Base-by-base conservation (phyloP, 139 green algal genomes). In the Yamagishiella unicocca region DNA sequence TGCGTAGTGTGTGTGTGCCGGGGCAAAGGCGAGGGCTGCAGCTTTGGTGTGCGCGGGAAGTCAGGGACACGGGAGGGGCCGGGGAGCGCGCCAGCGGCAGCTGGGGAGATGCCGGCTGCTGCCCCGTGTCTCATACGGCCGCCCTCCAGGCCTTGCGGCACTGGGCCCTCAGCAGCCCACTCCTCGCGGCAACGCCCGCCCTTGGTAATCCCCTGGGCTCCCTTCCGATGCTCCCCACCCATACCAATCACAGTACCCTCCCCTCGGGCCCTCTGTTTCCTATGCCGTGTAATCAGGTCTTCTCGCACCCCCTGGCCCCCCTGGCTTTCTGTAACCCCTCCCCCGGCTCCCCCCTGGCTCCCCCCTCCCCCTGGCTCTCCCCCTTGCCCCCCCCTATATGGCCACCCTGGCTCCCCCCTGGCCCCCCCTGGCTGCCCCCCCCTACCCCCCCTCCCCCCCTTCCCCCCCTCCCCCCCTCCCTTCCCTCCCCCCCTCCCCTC, bases 31-130 rank as follows among this genome's bases (percentile, higher is more conserved):
- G 38, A 27, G 27, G 14, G 10, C 17, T 7, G 14, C 43, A 88
- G 45, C 67, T n/a, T 78, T 66, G 82, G 31, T 58, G 50, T 58
- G 50, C n/a, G n/a, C n/a, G n/a, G n/a, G n/a, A n/a, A n/a, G n/a
- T n/a, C n/a, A n/a, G n/a, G n/a, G n/a, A n/a, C n/a, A 58, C 17
- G 17, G 50, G 50, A 58, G 50, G 50, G 17, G 50, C 14, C 50
- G 50, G 50, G 50, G 50, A 17, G 50, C 14, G 50, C 14, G 50
- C 14, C 12, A 58, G 17, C 12, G 50, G 17, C 50, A 17, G 50
- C 14, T 25, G 50, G 50, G 50, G 50, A 58, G 50, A 58, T 12
- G 50, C 12, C 50, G 50, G 50, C 50, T 58, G 12, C 50, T 58
- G 12, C 50, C 50, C 17, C 50, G 17, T 58, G 14, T 58, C 50